Evolutionary conservation across 1,284 basidiomycete genomes (phyloP), one percentile per base, ranked within the genome.

Genomic region (Sphaerobolus stellatus): DNA sequence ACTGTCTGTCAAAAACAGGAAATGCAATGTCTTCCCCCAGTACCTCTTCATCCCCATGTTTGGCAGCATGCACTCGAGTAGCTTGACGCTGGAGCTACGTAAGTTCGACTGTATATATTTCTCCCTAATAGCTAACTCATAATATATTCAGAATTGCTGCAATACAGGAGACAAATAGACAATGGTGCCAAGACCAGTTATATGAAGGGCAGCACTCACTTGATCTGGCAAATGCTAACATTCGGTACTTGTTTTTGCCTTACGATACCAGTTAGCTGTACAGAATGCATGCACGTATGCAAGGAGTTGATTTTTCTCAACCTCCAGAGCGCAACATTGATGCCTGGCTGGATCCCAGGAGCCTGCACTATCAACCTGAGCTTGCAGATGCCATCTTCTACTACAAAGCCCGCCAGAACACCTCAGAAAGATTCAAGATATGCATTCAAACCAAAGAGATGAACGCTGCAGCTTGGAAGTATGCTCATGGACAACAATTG

Each of bases 401-500:
- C 44, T 71, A 71, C 38, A n/a, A 55, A 2, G 50, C 59, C 51
- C 59, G 3, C 58, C 64, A 7, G 31, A 56, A 3, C 22, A 50
- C 3, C 11, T 44, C 50, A 2, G 65, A 68, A 8, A 58, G 67
- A 1, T 61, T 73, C 50, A 58, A 64, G 41, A 46, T 65, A 9
- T 68, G 67, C 56, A 64, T 73, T 11, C 51, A 66, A 0, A 72
- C 71, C 2, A 34, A 30, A 1, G 67, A 73, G 31, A 74, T 74
- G 72, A 56, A 66, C 5, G 58, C 64, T 4, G 68, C 68, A 1
- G 64, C 72, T 0, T 71, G 71, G 68, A 61, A 65, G 44, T 69
- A 70, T 49, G 64, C 47, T 3, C 69, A 74, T 48, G 44, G 60
- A 1, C 46, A 48, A 3, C 71, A 74, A 57, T 58, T 74, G 28